Evolutionary conservation across 495 filamentous ascomycete species (phyloP), one percentile per base, ranked within the genome.

Genomic region (Tuber microsphaerosporum): DNA sequence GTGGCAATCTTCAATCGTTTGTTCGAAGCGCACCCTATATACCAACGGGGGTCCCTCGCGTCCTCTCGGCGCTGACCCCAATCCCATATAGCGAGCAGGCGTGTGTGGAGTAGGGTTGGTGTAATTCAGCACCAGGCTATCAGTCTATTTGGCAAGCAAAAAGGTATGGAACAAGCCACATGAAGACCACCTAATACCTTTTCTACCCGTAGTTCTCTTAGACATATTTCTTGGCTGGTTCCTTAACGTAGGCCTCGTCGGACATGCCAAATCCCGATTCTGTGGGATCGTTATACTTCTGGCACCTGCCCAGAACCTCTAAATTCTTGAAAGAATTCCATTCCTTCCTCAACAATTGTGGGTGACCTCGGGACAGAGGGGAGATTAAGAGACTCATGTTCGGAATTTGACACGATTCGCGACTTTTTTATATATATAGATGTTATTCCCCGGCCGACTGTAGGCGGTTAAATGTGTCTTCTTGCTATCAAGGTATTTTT

Each of bases 381-480:
- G 19, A 68, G 48, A 44, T 10, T 16, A 22, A 46, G 45, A 34
- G 12, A 80, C 72, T 34, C 79, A 81, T 74, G 83, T 80, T 88
- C 76, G 77, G 90, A 89, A 74, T 90, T 90, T 72, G 86, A 87
- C 78, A 87, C 85, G 72, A 90, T 90, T 39, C 89, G 83, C 16
- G 83, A 84, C 4, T 87, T 85, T 84, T 17, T 84, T 80, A 17
- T 82, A 1, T 37, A n/a, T 81, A 68, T 84, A 87, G 71, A 87
- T 86, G 70, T 89, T 90, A 81, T 89, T 90, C 12, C 88, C 89
- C 10, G 90, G 84, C 2, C 89, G 89, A 14, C 87, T 88, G 83
- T 91, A 91, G 1, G 88, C 90, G 56, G 88, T 87, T 31, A 90
- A 83, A 19, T 87, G 80, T 73, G 91, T 91, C 41, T 85, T 85